These are phyloP conservation scores for Volvariella surrecta DNA, from an alignment of 1,284 basidiomycete species.

Conservation along the genomic window DNA sequence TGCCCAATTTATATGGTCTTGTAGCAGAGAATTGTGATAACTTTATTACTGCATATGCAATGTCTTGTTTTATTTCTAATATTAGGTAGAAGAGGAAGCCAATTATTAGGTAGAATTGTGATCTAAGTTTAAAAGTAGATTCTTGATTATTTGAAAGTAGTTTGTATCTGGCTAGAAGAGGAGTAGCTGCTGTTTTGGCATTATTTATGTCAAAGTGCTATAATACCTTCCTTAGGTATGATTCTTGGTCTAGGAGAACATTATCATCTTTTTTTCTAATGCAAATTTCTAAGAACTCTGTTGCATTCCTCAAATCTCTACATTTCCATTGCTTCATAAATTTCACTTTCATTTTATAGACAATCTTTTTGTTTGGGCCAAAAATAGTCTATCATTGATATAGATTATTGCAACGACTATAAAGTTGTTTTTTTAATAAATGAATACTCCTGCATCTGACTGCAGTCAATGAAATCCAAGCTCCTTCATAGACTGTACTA, in stretches of 20 bases:
- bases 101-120: background rate
- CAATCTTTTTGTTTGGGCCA: conserved; percentile 8
- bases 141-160: conserved; percentile 6
- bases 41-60: background rate
- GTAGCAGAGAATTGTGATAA: background rate
- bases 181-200: conserved; percentile 22
- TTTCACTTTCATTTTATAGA: conserved; percentile 14
- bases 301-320: conserved; percentile 23
- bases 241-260: conserved; percentile 22
- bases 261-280: conserved; percentile 15
- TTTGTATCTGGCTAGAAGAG: conserved; percentile 18
- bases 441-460: conserved; percentile 17
- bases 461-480: conserved; percentile 17
- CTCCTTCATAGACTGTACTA: conserved; percentile 10
- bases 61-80: conserved; percentile 1
- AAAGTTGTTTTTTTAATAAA: conserved; percentile 7
- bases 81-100: background rate
- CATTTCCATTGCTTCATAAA: conserved; percentile 25
- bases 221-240: conserved; percentile 26
- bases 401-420: conserved; percentile 17
- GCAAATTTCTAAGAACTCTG: conserved; percentile 27
- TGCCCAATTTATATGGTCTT: background rate
- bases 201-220: conserved; percentile 20
- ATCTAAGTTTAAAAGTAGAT: background rate
- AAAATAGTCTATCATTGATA: conserved; percentile 21